Base-by-base conservation (phyloP, 2,329 filamentous ascomycete genomes). In the Sporothrix pallida region DNA sequence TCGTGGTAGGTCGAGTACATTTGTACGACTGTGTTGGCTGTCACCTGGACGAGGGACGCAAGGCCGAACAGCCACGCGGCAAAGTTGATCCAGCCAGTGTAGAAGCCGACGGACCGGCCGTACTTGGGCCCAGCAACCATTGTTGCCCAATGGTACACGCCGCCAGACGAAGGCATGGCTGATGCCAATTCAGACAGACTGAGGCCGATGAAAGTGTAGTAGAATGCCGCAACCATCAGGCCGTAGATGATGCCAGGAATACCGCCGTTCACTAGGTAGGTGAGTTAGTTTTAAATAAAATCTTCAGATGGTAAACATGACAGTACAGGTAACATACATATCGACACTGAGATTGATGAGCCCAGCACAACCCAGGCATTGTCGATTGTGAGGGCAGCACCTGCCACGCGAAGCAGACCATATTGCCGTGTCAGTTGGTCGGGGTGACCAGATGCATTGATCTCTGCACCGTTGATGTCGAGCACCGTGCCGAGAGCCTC, bases 341-440 rank as follows among this genome's bases (percentile, higher is more conserved):
- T 84, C 5, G 84, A 85, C 65, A 89, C 83, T 4, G 86, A 86
- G 54, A 91, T 84, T 71, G 88, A 89, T 13, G 89, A 89, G 72
- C 88, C 89, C 74, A 91, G 81, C 6, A 89, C 88, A 72, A 89
- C 85, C 89, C 89, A 92, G 20, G 89, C 89, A 77, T 90, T 91
- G 79, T 90, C 89, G 31, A 90, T 87, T 0, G 88, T 90, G 70
- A 91, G 80, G 0, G 87, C 89, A 63, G 89, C 83, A 31, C 87
- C 88, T 70, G 88, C 88, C 58, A 91, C 86, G 70, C 86, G 87
- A 65, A 90, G 77, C 9, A 91, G 81, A 50, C 87, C 86, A 79
- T 91, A 91, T 77, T 91, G 90, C 17, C 89, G 84, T 73, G 87
- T 86, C 52, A 92, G 81, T 79, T 91, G 89, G 79, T 91, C 89